Percentiles rank a stretch among this genome's conserved stretches.
phyloP scores from a whole-genome alignment of 176 grass and related monocot genomes.

The Rhynchospora pubera region DNA sequence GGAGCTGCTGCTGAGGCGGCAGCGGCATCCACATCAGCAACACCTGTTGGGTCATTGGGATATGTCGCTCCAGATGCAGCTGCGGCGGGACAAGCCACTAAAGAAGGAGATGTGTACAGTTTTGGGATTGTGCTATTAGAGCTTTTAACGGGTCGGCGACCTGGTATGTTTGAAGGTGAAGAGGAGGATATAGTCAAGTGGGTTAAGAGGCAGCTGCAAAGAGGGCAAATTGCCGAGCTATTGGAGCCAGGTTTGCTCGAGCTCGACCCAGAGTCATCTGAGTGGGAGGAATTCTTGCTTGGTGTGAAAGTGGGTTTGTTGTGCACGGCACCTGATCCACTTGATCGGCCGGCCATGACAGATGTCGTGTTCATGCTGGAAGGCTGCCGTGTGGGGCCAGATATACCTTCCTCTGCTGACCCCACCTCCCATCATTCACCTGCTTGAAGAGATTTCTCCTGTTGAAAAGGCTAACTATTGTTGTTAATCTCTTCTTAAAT shows the following conservation, averaged over 20 bases:
- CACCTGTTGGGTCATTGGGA: slow-evolving; percentile 71
- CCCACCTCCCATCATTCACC: slow-evolving; percentile 88
- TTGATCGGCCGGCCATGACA: slow-evolving; percentile 83
- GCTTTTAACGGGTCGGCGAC: slow-evolving; percentile 78
- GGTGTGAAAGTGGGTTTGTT: slow-evolving; percentile 93
- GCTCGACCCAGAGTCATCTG: slow-evolving; percentile 85
- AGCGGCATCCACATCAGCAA: slow-evolving; percentile 46
- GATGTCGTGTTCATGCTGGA: slow-evolving; percentile 99
- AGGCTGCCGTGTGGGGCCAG: slow-evolving; percentile 89
- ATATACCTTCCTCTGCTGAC: slow-evolving; percentile 88
- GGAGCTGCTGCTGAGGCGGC: slow-evolving; percentile 56
- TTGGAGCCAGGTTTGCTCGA: slow-evolving; percentile 88
- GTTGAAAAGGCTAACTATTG: neutral
- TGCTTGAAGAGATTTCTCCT: slow-evolving; percentile 29
- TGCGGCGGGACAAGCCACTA: slow-evolving; percentile 58
- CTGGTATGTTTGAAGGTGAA: slow-evolving; percentile 89
- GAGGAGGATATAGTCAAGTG: slow-evolving; percentile 99
- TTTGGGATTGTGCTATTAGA: slow-evolving; percentile 92
- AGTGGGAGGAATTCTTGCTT: slow-evolving; percentile 98
- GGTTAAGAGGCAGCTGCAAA: slow-evolving; percentile 94
- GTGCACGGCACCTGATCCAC: slow-evolving; percentile 74
- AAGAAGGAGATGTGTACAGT: slow-evolving; percentile 95
- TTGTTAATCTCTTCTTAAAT: neutral
- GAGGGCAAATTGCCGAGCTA: slow-evolving; percentile 74
- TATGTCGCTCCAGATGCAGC: slow-evolving; percentile 87